Percentiles rank a stretch among this genome's conserved stretches.
phyloP scores from a whole-genome alignment of 257 asterid genomes.

The Solanum tacnaense region DNA sequence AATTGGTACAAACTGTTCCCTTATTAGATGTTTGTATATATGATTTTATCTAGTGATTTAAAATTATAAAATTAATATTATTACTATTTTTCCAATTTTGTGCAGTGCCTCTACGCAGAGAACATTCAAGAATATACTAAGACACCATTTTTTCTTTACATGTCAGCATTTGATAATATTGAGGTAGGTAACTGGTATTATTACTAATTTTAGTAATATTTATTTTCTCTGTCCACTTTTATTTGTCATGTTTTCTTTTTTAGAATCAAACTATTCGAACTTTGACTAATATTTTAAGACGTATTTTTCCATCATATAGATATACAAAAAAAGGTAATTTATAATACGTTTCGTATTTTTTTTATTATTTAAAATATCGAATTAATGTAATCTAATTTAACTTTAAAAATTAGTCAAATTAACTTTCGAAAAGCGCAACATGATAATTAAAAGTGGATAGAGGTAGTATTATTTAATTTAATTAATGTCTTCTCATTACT shows the following conservation, averaged over 20 bases:
- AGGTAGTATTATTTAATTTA: background rate
- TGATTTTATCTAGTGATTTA: background rate
- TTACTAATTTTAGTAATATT: background rate
- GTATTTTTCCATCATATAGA: no score
- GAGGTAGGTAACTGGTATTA: background rate
- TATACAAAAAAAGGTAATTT: no score
- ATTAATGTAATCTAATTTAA: no score
- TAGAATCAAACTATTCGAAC: no score
- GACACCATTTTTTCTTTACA: background rate
- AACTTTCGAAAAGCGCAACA: no score
- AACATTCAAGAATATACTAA: background rate
- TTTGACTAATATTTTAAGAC: no score
- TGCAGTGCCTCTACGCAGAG: background rate
- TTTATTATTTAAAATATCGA: no score
- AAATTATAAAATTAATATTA: background rate
- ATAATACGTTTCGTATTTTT: no score
- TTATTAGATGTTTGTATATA: background rate
- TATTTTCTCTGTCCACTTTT: fast-evolving
- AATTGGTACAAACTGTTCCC: background rate
- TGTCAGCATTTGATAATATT: background rate
- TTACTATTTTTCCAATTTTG: background rate
- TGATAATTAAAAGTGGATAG: no score
- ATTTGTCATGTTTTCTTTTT: no score
- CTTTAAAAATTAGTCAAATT: no score
- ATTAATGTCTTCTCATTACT: background rate